Percentiles rank a stretch among this genome's conserved stretches.
phyloP scores from a whole-genome alignment of 148 eudicot genomes.

The Camellia lanceoleosa region DNA sequence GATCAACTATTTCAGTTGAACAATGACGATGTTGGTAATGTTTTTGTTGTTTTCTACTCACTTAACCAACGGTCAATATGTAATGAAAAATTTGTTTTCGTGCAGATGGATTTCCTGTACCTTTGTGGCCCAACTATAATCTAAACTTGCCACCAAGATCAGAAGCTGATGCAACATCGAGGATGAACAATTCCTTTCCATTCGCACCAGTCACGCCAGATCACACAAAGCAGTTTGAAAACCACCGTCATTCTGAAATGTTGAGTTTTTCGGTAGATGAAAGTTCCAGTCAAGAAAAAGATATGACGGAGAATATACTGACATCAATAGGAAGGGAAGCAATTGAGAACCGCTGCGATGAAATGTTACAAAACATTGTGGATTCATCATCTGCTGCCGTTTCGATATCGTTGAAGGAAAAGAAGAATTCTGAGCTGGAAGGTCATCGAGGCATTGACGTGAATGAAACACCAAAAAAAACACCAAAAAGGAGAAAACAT shows the following conservation, averaged over 20 bases:
- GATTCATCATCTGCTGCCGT: constrained; percentile 32
- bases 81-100: constrained; percentile 3
- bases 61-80: neutral
- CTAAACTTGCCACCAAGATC: constrained; percentile 32
- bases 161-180: constrained; percentile 24
- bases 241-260: constrained; percentile 18
- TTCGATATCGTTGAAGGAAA: constrained; percentile 25
- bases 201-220: constrained; percentile 58
- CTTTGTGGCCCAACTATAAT: constrained; percentile 24
- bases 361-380: constrained; percentile 24
- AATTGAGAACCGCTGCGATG: constrained; percentile 20
- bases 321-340: constrained; percentile 18
- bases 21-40: too few relatives aligned
- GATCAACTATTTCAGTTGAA: neutral
- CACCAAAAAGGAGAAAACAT: constrained; percentile 62
- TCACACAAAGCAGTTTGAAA: constrained; percentile 30
- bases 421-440: constrained; percentile 20
- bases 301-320: constrained; percentile 26
- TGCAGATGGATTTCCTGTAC: constrained; percentile 38
- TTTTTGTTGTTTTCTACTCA: neutral
- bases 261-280: constrained; percentile 26
- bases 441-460: constrained; percentile 35
- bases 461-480: constrained; percentile 54
- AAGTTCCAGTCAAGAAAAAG: constrained; percentile 31
- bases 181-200: constrained; percentile 28